Evolutionary conservation across 345 rosid species (phyloP).

Genomic region (Bruguiera sexangula): DNA sequence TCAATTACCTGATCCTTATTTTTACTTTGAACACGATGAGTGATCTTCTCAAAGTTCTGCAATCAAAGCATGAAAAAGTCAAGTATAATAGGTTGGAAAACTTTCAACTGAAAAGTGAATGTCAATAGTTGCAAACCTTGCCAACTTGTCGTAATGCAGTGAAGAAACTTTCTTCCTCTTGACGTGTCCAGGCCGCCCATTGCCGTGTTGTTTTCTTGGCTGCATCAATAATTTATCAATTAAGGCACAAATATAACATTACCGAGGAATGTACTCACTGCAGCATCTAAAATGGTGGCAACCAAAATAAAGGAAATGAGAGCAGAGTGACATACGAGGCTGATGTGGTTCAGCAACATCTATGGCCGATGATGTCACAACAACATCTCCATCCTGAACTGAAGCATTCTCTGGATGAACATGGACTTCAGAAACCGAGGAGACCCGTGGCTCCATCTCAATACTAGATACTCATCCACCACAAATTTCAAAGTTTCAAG

Average conservation of each 20-base stretch:
- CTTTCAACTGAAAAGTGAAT: conserved; percentile 3
- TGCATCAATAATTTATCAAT: conserved; percentile 26
- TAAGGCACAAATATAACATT: conserved; percentile 6
- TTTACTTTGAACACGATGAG: conserved; percentile 91
- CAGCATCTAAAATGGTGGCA: conserved; percentile 6
- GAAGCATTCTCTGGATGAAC: conserved; percentile 31
- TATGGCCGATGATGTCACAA: conserved; percentile 34
- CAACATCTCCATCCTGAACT: conserved; percentile 44
- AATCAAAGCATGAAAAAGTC: conserved; percentile 22
- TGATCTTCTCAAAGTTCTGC: conserved; percentile 97
- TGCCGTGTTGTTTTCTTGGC: conserved; percentile 86
- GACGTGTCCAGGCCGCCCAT: conserved; percentile 99
- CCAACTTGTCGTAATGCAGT: conserved; percentile 99
- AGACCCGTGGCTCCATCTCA: conserved; percentile 36
- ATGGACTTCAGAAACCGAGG: conserved; percentile 30
- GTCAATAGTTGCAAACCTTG: conserved; percentile 50
- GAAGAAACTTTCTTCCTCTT: conserved; percentile 97
- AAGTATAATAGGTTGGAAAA: not conserved
- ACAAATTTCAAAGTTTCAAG: conserved; percentile 17
- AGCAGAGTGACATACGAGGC: conserved; percentile 53
- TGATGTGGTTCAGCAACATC: conserved; percentile 34
- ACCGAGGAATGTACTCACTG: conserved; percentile 1
- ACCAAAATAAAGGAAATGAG: conserved; percentile 5
- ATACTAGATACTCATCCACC: conserved; percentile 27
- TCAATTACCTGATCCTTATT: conserved; percentile 91